Conservation (phyloP, 2,329 filamentous ascomycete genomes). For the Alternaria triticina region DNA sequence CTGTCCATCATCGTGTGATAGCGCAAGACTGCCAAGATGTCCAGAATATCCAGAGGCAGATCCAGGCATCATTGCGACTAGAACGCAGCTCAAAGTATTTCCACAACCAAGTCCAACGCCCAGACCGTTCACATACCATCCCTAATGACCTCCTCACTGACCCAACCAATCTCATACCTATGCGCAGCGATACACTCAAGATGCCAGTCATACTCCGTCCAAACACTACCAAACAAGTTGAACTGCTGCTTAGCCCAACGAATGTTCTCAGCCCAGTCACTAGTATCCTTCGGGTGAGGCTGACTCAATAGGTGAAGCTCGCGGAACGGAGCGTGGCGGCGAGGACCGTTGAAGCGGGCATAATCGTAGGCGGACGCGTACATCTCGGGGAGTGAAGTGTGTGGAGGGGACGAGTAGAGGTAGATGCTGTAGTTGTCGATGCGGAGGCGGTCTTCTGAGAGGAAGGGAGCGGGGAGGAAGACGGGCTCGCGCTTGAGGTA, state of each 20-base stretch:
- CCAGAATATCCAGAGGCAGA: neutral
- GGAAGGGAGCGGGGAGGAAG: constrained; percentile 20
- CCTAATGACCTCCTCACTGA: constrained; percentile 27
- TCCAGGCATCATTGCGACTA: neutral
- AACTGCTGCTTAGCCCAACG: constrained; percentile 42
- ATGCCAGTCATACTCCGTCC: constrained; percentile 37
- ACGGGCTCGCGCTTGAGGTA: constrained; percentile 14
- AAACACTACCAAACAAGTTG: constrained; percentile 24
- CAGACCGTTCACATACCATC: neutral
- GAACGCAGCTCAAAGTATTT: neutral
- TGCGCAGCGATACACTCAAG: constrained; percentile 31
- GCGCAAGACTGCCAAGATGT: neutral
- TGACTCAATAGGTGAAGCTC: constrained; percentile 33
- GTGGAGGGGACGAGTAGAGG: constrained; percentile 22
- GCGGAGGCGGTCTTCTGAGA: constrained; percentile 22
- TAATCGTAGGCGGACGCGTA: constrained; percentile 22
- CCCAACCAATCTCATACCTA: constrained; percentile 27
- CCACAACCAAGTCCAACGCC: neutral
- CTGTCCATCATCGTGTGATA: neutral
- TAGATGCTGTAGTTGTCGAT: constrained; percentile 23
- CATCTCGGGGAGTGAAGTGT: constrained; percentile 9
- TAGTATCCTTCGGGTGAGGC: constrained; percentile 19
- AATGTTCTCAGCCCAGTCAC: constrained; percentile 44
- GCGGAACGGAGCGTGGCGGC: constrained; percentile 27
- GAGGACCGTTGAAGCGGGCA: constrained; percentile 27